A percentile compares a stretch with the other conserved stretches of the same genome.
These are phyloP conservation scores for Nemania abortiva DNA, from an alignment of 2,329 filamentous ascomycete genomes.

Conservation along the genomic window DNA sequence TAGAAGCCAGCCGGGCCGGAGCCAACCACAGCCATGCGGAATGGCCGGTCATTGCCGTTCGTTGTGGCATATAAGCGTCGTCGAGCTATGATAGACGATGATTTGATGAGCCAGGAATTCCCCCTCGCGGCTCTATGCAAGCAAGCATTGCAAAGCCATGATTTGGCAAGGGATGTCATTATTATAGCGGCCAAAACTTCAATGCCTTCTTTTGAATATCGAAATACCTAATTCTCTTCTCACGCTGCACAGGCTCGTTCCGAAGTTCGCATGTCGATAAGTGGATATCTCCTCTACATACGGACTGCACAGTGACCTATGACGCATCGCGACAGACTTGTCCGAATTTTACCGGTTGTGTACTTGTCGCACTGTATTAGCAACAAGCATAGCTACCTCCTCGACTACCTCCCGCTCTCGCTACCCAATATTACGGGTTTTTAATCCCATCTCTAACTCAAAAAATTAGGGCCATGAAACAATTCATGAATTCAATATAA, in stretches of 20 bases:
- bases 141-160: slow-evolving; percentile 49
- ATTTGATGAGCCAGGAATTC: slow-evolving; percentile 13
- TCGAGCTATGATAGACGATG: slow-evolving; percentile 30
- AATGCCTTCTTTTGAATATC: neutral
- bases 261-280: neutral
- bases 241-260: neutral
- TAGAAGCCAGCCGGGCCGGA: slow-evolving; percentile 98
- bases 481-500: neutral
- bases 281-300: neutral
- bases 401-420: neutral
- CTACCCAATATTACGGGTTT: neutral
- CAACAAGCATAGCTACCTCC: neutral
- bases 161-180: slow-evolving; percentile 45
- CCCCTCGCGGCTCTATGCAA: slow-evolving; percentile 39
- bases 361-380: slow-evolving; percentile 13
- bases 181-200: slow-evolving; percentile 10
- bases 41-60: slow-evolving; percentile 59
- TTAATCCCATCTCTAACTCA: too few species aligned
- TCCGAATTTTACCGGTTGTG: neutral
- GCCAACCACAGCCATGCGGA: slow-evolving; percentile 88
- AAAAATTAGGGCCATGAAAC: neutral
- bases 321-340: neutral
- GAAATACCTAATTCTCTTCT: neutral
- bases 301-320: slow-evolving; percentile 1
- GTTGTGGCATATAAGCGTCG: slow-evolving; percentile 46